phyloP scores from a whole-genome alignment of 1,284 basidiomycete genomes.

The Moesziomyces sp. region DNA sequence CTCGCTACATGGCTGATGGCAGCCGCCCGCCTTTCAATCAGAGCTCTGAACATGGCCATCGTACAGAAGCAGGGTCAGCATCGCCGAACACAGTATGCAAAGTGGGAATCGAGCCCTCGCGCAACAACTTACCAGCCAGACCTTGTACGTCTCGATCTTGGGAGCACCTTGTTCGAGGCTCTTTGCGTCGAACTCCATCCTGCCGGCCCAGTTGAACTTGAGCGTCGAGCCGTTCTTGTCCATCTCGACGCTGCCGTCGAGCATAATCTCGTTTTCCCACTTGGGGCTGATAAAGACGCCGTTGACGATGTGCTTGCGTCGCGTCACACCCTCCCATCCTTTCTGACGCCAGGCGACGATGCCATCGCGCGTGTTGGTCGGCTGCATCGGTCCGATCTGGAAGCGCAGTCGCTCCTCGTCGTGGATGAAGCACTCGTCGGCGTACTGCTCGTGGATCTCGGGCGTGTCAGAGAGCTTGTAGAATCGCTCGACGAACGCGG shows the following conservation, averaged over 20 bases:
- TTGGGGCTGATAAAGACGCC: slow-evolving; percentile 42
- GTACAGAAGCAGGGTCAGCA: no score
- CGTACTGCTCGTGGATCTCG: slow-evolving; percentile 43
- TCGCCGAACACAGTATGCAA: no score
- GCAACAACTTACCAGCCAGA: slow-evolving; percentile 43
- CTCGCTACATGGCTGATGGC: no score
- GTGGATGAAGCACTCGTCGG: slow-evolving; percentile 28
- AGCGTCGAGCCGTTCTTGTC: slow-evolving; percentile 44
- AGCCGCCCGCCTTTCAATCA: no score
- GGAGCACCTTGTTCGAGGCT: slow-evolving; percentile 34
- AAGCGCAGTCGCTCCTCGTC: slow-evolving; percentile 35
- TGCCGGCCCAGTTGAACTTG: slow-evolving; percentile 48
- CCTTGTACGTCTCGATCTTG: slow-evolving; percentile 47
- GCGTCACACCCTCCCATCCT: slow-evolving; percentile 39
- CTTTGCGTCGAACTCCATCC: slow-evolving; percentile 48
- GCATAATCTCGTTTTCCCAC: slow-evolving; percentile 50
- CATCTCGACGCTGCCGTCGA: slow-evolving; percentile 51
- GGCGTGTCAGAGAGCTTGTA: slow-evolving; percentile 47
- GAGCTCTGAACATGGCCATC: no score
- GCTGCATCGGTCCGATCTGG: slow-evolving; percentile 54
- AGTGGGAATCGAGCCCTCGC: no score
- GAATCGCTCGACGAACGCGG: slow-evolving; percentile 32
- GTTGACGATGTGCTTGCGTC: slow-evolving; percentile 48
- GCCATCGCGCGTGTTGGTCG: slow-evolving; percentile 24
- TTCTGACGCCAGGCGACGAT: slow-evolving; percentile 46